Evolutionary conservation across 148 eudicot genomes (phyloP), one percentile per base, ranked within the genome.

Genomic region (Euryodendron excelsum): DNA sequence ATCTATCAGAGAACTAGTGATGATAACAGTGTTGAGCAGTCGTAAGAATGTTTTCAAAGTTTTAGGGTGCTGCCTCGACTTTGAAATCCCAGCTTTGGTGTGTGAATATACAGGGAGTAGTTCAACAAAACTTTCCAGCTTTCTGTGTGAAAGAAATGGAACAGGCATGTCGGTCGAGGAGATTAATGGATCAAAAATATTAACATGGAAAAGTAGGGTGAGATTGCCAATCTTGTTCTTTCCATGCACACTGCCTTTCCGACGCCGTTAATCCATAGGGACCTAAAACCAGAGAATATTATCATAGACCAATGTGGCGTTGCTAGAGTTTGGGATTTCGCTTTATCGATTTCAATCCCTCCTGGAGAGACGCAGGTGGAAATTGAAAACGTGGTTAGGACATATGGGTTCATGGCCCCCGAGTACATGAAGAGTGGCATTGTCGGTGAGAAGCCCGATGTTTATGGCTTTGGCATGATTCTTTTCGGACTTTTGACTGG

Each of bases 201-300:
- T 48, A n/a, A n/a, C 27, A 0, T 56, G 60, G 60, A 56, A 56
- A 4, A 56, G 60, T 56, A 20, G 60, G 60, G 25, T 56, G 20
- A 80, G 13, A 53, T 80, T 50, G 78, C 73, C 0, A 21, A 34
- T 74, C 56, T 65, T 34, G 50, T 80, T 6, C 53, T 58, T 74
- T 80, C 45, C 53, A 41, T 80, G 34, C 82, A 80, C 21, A 50
- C 70, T 65, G 77, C 31, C 4, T 80, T 80, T 80, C 25, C 61
- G 1, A 80, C 65, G 18, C 82, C 78, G 10, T 27, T 80, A 14
- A 74, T 80, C 12, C 39, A 73, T 28, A 63, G 78, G 12, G 34
- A 20, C 33, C 28, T 80, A 7, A 52, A 18, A 21, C 63, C 73
- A 21, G 5, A 27, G 1, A 68, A 73, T 28, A 44, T 80, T 10